A percentile compares a stretch with the other conserved stretches of the same genome.
These are phyloP conservation scores for Cercospora sp. DNA, from an alignment of 2,329 filamentous ascomycete genomes.

Conservation along the genomic window DNA sequence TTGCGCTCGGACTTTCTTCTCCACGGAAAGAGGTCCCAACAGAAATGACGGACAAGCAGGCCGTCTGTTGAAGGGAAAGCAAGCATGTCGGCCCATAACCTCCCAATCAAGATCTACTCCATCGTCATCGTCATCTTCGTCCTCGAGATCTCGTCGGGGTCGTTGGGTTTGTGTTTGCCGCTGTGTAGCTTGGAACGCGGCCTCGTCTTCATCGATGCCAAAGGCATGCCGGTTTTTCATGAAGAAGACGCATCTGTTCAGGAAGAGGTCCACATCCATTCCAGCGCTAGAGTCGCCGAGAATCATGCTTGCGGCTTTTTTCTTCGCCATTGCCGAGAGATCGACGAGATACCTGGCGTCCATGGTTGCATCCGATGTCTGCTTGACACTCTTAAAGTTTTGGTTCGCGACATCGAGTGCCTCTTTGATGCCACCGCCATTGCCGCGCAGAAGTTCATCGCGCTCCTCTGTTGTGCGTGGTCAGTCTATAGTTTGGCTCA, in stretches of 20 bases:
- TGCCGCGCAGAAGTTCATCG: constrained; percentile 67
- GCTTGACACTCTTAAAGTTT: constrained; percentile 66
- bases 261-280: constrained; percentile 86
- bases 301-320: constrained; percentile 72
- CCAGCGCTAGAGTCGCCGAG: constrained; percentile 72
- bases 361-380: constrained; percentile 86
- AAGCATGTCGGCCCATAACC: constrained; percentile 74
- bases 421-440: constrained; percentile 54
- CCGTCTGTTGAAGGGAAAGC: constrained; percentile 69
- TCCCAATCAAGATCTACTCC: constrained; percentile 80
- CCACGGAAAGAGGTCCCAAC: constrained; percentile 81
- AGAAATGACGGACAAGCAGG: constrained; percentile 81
- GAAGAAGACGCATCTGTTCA: constrained; percentile 83
- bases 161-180: constrained; percentile 25
- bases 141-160: constrained; percentile 38
- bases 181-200: constrained; percentile 11
- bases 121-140: constrained; percentile 64
- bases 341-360: constrained; percentile 84
- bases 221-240: constrained; percentile 65
- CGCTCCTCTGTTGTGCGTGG: constrained; percentile 59
- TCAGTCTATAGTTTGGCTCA: constrained; percentile 31
- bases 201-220: constrained; percentile 56
- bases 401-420: constrained; percentile 48
- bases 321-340: constrained; percentile 76
- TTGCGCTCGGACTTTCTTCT: constrained; percentile 75